phyloP scores from a whole-genome alignment of 176 grass and related monocot species.

The Eleusine coracana region DNA sequence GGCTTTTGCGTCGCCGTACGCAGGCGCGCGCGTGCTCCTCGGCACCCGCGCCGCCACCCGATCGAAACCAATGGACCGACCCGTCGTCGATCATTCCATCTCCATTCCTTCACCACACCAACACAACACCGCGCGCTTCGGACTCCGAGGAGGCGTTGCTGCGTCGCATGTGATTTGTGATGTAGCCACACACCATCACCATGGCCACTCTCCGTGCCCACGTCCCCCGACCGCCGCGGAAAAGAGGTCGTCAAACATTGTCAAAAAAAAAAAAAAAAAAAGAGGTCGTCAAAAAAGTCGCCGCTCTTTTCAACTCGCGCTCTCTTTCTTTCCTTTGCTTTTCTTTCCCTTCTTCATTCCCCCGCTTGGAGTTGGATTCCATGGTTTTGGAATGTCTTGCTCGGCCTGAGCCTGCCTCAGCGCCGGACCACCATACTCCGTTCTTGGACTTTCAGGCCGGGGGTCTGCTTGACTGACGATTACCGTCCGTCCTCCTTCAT shows the following conservation, averaged over 20 bases:
- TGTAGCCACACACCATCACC: not conserved
- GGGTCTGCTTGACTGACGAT: not conserved
- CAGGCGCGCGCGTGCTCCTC: conserved; percentile 69
- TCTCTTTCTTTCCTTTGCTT: not conserved
- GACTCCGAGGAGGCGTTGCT: conserved; percentile 31
- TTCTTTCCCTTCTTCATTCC: not conserved
- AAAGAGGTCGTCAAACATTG: not conserved
- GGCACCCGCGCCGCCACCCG: conserved; percentile 39
- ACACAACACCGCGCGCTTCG: not conserved
- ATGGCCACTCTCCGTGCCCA: not conserved
- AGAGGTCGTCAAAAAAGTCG: not conserved
- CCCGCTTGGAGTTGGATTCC: not conserved
- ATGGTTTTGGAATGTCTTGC: not conserved
- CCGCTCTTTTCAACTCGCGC: conserved; percentile 17
- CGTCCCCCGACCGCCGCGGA: not conserved
- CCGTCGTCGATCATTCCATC: conserved; percentile 22
- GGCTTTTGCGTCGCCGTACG: conserved; percentile 15
- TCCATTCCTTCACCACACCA: not conserved
- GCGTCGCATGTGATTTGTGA: not conserved
- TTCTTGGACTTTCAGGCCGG: not conserved
- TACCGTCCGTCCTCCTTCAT: too few species aligned
- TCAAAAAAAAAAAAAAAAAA: too few species aligned
- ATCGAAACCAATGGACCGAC: conserved; percentile 18
- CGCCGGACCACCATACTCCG: not conserved
- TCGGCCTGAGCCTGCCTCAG: not conserved